phyloP scores from a whole-genome alignment of 805 yeast genomes.

The Candida krabiensis region DNA sequence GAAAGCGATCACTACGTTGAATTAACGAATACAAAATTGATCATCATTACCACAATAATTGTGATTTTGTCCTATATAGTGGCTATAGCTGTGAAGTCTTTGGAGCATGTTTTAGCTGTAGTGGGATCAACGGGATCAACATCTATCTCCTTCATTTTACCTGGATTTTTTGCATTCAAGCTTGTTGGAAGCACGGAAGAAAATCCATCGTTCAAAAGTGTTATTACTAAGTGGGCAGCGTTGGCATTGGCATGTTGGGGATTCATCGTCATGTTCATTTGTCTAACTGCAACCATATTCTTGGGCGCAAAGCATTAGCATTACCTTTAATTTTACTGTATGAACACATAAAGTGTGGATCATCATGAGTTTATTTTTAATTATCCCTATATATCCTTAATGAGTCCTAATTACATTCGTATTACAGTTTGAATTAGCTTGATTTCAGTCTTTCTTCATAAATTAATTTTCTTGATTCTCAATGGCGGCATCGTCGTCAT shows the following conservation, averaged over 20 bases:
- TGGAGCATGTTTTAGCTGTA: conserved; percentile 79
- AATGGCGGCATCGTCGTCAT: conserved; percentile 17
- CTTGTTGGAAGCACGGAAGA: conserved; percentile 52
- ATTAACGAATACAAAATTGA: conserved; percentile 30
- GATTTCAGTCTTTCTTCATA: too few species aligned
- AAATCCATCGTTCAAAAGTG: conserved; percentile 26
- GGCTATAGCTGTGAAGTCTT: conserved; percentile 67
- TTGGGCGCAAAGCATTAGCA: conserved; percentile 31
- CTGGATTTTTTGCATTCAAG: conserved; percentile 82
- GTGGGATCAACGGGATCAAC: conserved; percentile 96
- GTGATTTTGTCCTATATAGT: conserved; percentile 57
- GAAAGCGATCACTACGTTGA: conserved; percentile 23
- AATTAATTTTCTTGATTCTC: conserved; percentile 13
- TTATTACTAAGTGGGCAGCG: conserved; percentile 45
- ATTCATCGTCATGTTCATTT: conserved; percentile 63
- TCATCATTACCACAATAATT: conserved; percentile 41
- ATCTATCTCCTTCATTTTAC: conserved; percentile 84
- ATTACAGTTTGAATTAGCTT: too few species aligned
- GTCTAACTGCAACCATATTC: conserved; percentile 42
- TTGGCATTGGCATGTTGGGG: conserved; percentile 68
- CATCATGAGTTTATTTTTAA: too few species aligned
- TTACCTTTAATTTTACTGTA: neutral
- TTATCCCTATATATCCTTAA: neutral
- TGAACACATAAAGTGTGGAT: too few species aligned
- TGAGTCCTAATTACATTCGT: too few species aligned